These are phyloP conservation scores for Pythium dissotocum DNA, from an alignment of 352 stramenopile genomes.

Conservation along the genomic window DNA sequence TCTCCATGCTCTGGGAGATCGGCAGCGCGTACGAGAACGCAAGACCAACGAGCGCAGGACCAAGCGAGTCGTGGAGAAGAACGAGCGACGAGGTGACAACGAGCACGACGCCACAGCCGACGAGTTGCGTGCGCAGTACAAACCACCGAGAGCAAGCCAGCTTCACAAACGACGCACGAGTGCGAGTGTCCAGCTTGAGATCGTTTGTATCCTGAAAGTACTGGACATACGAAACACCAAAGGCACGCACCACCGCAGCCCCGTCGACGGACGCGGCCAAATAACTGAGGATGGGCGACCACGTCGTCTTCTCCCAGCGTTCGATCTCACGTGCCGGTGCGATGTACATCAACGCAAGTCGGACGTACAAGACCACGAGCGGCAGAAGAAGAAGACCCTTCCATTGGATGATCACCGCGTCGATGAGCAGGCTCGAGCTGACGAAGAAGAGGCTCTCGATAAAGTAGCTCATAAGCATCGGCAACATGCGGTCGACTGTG, in stretches of 20 bases:
- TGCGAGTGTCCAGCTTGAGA: slow-evolving; percentile 18
- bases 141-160: slow-evolving; percentile 41
- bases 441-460: slow-evolving; percentile 64
- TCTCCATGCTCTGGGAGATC: slow-evolving; percentile 75
- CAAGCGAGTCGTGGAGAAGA: slow-evolving; percentile 31
- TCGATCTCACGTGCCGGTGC: slow-evolving; percentile 53
- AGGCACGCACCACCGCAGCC: slow-evolving; percentile 49
- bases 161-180: not conserved
- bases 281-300: slow-evolving; percentile 50
- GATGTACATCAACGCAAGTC: slow-evolving; percentile 44
- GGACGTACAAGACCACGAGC: slow-evolving; percentile 79
- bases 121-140: slow-evolving; percentile 43
- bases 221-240: slow-evolving; percentile 34
- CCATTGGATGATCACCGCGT: slow-evolving; percentile 67
- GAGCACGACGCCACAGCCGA: slow-evolving; percentile 41
- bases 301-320: slow-evolving; percentile 45
- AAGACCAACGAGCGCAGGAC: slow-evolving; percentile 71
- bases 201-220: slow-evolving; percentile 44
- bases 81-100: slow-evolving; percentile 38
- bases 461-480: slow-evolving; percentile 29
- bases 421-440: slow-evolving; percentile 55
- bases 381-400: slow-evolving; percentile 66
- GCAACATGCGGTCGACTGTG: slow-evolving; percentile 69
- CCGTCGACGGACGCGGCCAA: slow-evolving; percentile 57
- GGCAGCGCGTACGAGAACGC: slow-evolving; percentile 87